Conservation (phyloP, 2,329 filamentous ascomycete species). For the Chaetothyriales sp. region DNA sequence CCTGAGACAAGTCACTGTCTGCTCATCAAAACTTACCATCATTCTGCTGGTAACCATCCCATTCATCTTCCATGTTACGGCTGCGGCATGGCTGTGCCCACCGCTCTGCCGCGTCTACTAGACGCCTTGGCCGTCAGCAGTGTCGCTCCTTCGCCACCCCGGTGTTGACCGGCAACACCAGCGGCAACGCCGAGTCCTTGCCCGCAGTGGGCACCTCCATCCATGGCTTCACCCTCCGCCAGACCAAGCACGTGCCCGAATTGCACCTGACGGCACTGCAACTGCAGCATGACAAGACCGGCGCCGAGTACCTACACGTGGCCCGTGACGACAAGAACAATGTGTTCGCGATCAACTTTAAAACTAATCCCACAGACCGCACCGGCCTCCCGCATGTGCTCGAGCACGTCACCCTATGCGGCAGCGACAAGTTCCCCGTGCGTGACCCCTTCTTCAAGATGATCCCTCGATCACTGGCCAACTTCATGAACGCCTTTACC, state of each 20-base stretch:
- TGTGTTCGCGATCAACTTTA: constrained; percentile 98
- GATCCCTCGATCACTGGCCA: constrained; percentile 92
- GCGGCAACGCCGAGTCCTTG: constrained; percentile 53
- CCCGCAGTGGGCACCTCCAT: constrained; percentile 57
- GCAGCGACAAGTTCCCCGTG: constrained; percentile 94
- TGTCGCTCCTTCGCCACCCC: not conserved
- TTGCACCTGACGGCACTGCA: constrained; percentile 82
- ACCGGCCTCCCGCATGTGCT: constrained; percentile 94
- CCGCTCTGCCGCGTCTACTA: not conserved
- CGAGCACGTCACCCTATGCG: constrained; percentile 92
- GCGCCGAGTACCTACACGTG: constrained; percentile 89
- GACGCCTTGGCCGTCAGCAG: not conserved
- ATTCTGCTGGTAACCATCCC: not conserved
- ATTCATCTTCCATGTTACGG: not conserved
- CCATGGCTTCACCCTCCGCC: constrained; percentile 81
- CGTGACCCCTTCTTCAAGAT: constrained; percentile 99
- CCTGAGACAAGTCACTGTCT: too few relatives aligned
- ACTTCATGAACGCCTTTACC: constrained; percentile 99
- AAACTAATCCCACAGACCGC: constrained; percentile 93
- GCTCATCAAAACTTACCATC: too few relatives aligned
- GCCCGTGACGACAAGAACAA: constrained; percentile 94
- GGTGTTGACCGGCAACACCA: not conserved
- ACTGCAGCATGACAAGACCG: constrained; percentile 84
- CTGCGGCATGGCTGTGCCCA: not conserved
- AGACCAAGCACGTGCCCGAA: constrained; percentile 84